Evolutionary conservation across 179 eudicot species (phyloP).

Genomic region (Beta corolliflora): DNA sequence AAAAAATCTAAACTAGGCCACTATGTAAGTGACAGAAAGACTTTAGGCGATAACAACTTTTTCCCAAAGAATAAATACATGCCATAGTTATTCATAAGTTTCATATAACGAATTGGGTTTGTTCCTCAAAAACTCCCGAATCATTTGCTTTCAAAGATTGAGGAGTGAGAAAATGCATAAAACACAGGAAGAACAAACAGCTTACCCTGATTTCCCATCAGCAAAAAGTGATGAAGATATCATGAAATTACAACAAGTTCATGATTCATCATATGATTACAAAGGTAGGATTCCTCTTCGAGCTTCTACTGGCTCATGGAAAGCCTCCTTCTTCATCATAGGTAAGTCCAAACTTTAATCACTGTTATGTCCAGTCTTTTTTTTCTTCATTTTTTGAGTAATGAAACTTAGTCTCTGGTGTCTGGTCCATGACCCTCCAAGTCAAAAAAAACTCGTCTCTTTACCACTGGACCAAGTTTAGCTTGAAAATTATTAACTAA

Average conservation of each 20-base stretch:
- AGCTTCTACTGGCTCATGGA: conserved; percentile 80
- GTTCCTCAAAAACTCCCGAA: not conserved
- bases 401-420: no score
- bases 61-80: not conserved
- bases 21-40: not conserved
- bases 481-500: no score
- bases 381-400: no score
- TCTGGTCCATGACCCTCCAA: no score
- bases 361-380: no score
- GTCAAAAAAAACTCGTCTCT: no score
- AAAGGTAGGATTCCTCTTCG: conserved; percentile 69
- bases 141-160: not conserved
- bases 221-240: conserved; percentile 1
- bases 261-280: conserved; percentile 72
- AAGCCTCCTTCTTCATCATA: conserved; percentile 73
- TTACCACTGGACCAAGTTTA: no score
- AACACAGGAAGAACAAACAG: not conserved
- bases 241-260: conserved; percentile 6
- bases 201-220: not conserved
- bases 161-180: not conserved
- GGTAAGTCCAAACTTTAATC: conserved; percentile 37
- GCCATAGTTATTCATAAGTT: not conserved
- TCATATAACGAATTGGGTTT: no score
- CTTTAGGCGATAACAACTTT: not conserved
- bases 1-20: not conserved